Evolutionary conservation across 2,329 filamentous ascomycete genomes (phyloP), one percentile per base, ranked within the genome.

Genomic region (Plenodomus tracheiphilus): DNA sequence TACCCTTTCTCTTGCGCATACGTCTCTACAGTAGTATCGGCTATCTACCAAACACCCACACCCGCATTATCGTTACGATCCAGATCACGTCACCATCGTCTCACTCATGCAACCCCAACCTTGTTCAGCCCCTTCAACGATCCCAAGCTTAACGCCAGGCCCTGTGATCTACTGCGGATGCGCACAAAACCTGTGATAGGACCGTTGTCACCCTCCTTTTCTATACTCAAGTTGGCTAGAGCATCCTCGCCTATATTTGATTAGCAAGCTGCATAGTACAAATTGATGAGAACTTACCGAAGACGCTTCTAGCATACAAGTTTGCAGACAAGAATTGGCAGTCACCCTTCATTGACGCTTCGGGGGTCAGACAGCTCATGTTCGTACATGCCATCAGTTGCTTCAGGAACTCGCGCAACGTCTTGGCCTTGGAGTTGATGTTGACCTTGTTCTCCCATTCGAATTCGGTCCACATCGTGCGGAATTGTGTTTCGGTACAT

Each of bases 361-460:
- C 94, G 2, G 94, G 94, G 6, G 94, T 99, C 66, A 99, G 77
- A 74, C 94, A 99, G 72, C 87, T 94, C 94, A 99, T 99, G 75
- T 99, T 97, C 45, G 94, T 99, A 72, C 89, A 93, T 53, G 91
- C 91, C 94, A 97, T 97, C 52, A 99, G 79, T 71, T 96, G 88
- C 62, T 90, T 87, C 57, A 99, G 78, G 84, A 99, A 99, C 17
- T 95, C 91, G 41, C 93, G 85, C 53, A 99, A 80, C 21, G 85
- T 88, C 79, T 93, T 96, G 60, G 90, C 91, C 81, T 97, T 97
- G 57, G 90, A 95, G 77, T 97, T 97, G 78, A 99, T 97, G 78
- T 99, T 99, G 74, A 99, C 93, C 83, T 99, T 99, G 79, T 99
- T 99, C 81, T 99, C 94, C 94, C 94, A 99, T 73, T 99, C 94